Percentiles rank a stretch among this genome's conserved stretches.
Conservation (phyloP, 352 stramenopile species). For the Pythium biforme region DNA sequence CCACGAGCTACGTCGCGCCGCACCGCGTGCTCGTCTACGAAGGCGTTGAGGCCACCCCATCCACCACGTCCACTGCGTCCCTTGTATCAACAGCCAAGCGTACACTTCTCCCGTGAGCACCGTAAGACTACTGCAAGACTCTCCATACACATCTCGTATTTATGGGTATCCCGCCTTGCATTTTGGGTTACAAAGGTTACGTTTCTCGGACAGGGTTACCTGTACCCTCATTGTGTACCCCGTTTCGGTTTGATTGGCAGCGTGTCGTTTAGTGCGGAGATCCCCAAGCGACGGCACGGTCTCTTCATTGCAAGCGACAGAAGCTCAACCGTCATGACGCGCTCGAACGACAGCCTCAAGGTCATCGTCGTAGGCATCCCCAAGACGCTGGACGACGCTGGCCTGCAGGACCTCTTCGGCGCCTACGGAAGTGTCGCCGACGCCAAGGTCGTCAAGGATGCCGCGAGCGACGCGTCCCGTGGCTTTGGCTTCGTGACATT, state of each 20-base stretch:
- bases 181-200: constrained; percentile 1
- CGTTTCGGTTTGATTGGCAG: constrained; percentile 27
- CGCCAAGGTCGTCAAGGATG: constrained; percentile 72
- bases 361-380: constrained; percentile 81
- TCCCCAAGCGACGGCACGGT: neutral
- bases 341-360: constrained; percentile 83
- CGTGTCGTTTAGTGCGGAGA: constrained; percentile 25
- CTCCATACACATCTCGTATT: neutral
- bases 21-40: constrained; percentile 57
- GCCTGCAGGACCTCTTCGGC: constrained; percentile 69
- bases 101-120: neutral
- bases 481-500: constrained; percentile 87
- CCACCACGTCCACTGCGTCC: neutral
- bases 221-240: neutral
- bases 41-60: neutral
- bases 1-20: constrained; percentile 48
- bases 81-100: neutral
- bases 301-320: neutral
- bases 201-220: neutral
- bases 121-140: neutral
- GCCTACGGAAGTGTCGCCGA: constrained; percentile 69
- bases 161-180: neutral
- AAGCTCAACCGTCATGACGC: constrained; percentile 32
- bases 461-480: constrained; percentile 51
- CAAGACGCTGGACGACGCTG: constrained; percentile 69